Percentiles rank a stretch among this genome's conserved stretches.
Evolutionary conservation across 75 land plant species (phyloP).

Genomic region (Picea glauca): DNA sequence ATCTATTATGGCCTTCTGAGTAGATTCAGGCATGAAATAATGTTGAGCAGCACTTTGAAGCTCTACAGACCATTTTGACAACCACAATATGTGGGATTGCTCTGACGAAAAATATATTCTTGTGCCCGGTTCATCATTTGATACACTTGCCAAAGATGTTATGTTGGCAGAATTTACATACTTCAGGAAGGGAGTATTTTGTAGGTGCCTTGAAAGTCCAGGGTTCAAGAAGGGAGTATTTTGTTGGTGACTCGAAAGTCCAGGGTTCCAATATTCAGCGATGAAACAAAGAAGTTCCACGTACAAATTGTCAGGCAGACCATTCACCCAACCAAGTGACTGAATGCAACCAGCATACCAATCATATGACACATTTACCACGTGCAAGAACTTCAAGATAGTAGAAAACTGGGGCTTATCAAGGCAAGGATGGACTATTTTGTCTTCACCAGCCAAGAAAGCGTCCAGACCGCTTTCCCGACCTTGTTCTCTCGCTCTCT

Average conservation of each 20-base stretch:
- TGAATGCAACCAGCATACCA: slow-evolving; percentile 37
- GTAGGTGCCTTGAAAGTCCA: background rate
- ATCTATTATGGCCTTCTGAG: slow-evolving; percentile 9
- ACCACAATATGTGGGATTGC: slow-evolving; percentile 18
- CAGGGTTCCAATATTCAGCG: slow-evolving; percentile 18
- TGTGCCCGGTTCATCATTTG: background rate
- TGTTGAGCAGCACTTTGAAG: slow-evolving; percentile 8
- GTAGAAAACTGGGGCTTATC: slow-evolving; percentile 20
- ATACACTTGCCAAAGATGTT: slow-evolving; percentile 18
- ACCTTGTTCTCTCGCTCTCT: slow-evolving; percentile 22
- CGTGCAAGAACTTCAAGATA: slow-evolving; percentile 26
- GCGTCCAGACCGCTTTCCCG: background rate
- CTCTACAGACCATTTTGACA: slow-evolving; percentile 31
- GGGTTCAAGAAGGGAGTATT: too few species aligned
- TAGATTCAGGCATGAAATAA: slow-evolving; percentile 25
- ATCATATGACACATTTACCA: slow-evolving; percentile 16
- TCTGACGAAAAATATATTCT: slow-evolving; percentile 5
- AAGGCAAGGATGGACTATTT: slow-evolving; percentile 28
- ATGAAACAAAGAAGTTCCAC: slow-evolving; percentile 34
- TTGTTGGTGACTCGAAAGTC: too few species aligned
- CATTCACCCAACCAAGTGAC: slow-evolving; percentile 23
- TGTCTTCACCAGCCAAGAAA: slow-evolving; percentile 18
- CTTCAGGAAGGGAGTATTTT: slow-evolving; percentile 32
- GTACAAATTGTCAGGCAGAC: slow-evolving; percentile 40
- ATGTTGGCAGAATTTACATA: slow-evolving; percentile 14